These are phyloP conservation scores for Dillenia suffruticosa DNA, from an alignment of 164 flowering plant species.

Conservation along the genomic window DNA sequence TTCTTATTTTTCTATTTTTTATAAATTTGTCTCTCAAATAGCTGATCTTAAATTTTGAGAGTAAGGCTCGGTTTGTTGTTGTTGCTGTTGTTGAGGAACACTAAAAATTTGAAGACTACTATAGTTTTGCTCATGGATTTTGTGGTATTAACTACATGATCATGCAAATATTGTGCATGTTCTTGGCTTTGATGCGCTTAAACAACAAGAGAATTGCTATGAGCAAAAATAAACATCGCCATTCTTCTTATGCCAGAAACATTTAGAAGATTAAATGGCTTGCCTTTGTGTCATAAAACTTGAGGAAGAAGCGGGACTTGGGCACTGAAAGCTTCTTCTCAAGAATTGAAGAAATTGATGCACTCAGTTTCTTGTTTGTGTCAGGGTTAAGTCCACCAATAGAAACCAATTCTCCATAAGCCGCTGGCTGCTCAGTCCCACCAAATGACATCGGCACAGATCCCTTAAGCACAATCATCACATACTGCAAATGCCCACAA, in stretches of 20 bases:
- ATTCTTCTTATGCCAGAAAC: constrained; percentile 8
- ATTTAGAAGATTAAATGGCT: constrained; percentile 20
- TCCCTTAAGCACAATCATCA: constrained; percentile 93
- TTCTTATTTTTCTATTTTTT: too few relatives aligned
- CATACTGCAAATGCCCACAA: constrained; percentile 50
- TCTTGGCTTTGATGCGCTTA: constrained; percentile 93
- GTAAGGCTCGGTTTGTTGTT: too few relatives aligned
- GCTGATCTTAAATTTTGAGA: too few relatives aligned
- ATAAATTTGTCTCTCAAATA: too few relatives aligned
- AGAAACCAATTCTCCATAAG: constrained; percentile 90
- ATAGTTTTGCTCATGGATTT: constrained; percentile 8
- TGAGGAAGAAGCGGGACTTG: constrained; percentile 76
- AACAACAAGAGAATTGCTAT: constrained; percentile 70
- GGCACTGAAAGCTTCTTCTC: constrained; percentile 74
- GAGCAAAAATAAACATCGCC: constrained; percentile 33
- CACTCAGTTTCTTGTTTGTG: constrained; percentile 89
- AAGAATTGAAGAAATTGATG: constrained; percentile 69
- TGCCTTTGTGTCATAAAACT: constrained; percentile 84
- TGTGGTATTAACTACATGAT: constrained; percentile 58
- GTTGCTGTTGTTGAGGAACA: too few relatives aligned
- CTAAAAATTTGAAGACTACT: constrained; percentile 4
- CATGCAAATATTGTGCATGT: constrained; percentile 94
- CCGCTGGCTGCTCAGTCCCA: constrained; percentile 86
- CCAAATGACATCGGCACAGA: constrained; percentile 91
- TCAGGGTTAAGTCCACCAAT: constrained; percentile 86